Percentiles rank a stretch among this genome's conserved stretches.
These are phyloP conservation scores for Scopulariopsis brevicaulis DNA, from an alignment of 2,329 filamentous ascomycete genomes.

Conservation along the genomic window DNA sequence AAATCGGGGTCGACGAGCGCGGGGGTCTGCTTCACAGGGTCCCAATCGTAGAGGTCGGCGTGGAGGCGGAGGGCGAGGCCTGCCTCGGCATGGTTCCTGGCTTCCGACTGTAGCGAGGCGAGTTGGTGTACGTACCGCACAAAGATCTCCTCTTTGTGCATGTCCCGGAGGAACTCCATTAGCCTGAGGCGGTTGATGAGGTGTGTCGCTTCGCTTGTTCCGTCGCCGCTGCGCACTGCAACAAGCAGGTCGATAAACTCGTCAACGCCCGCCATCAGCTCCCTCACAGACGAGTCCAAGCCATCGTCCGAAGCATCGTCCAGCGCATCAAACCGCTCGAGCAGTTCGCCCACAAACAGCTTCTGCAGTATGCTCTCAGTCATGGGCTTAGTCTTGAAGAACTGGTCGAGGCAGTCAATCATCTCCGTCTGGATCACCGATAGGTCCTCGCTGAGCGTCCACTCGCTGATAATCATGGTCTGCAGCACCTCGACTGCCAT, in stretches of 20 bases:
- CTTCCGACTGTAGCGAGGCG: conserved; percentile 62
- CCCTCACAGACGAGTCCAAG: conserved; percentile 64
- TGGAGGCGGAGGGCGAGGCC: conserved; percentile 83
- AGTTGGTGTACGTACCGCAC: conserved; percentile 92
- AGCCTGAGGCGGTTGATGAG: conserved; percentile 81
- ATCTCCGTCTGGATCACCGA: conserved; percentile 90
- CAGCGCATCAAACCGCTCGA: conserved; percentile 67
- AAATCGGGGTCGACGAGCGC: conserved; percentile 65
- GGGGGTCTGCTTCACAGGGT: conserved; percentile 54
- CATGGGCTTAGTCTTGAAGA: conserved; percentile 82
- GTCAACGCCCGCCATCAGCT: conserved; percentile 74
- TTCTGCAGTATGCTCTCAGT: conserved; percentile 88
- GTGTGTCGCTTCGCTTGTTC: conserved; percentile 61
- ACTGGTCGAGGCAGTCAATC: conserved; percentile 81
- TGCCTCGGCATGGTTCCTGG: conserved; percentile 75
- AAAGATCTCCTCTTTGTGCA: conserved; percentile 96
- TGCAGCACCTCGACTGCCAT: conserved; percentile 91
- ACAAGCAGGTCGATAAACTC: conserved; percentile 86
- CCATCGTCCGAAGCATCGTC: conserved; percentile 42
- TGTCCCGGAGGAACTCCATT: conserved; percentile 94
- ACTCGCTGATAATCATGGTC: conserved; percentile 98
- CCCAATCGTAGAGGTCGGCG: conserved; percentile 88
- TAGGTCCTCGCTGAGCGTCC: conserved; percentile 88
- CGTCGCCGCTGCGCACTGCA: conserved; percentile 72
- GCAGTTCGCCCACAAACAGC: conserved; percentile 76